A percentile compares a stretch with the other conserved stretches of the same genome.
Evolutionary conservation across 768 basidiomycete genomes (phyloP).

Genomic region (Rhodosporidiobolus odoratus): DNA sequence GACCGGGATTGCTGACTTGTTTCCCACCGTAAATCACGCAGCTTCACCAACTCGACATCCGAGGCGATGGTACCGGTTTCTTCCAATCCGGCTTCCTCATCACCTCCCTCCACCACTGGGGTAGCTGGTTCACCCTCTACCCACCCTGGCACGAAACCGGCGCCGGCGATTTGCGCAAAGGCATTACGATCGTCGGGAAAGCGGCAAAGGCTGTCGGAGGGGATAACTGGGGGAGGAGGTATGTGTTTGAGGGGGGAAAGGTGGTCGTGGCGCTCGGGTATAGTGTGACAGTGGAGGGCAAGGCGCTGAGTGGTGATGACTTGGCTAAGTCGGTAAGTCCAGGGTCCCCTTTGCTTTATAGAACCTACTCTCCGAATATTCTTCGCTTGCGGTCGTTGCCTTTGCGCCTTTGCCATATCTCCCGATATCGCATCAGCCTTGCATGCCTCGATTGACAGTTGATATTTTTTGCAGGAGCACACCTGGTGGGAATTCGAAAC

Average conservation of each 20-base stretch:
- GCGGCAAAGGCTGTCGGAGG: constrained; percentile 32
- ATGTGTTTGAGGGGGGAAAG: constrained; percentile 34
- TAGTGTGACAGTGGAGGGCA: constrained; percentile 20
- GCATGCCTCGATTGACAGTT: neutral
- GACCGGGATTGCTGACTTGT: neutral
- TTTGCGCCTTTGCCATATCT: neutral
- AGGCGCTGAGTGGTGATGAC: constrained; percentile 11
- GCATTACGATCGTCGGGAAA: constrained; percentile 32
- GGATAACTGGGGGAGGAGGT: constrained; percentile 38
- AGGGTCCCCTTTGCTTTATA: no score
- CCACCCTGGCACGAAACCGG: constrained; percentile 38
- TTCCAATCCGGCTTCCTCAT: constrained; percentile 40
- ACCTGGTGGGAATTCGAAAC: constrained; percentile 40
- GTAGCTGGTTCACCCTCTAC: constrained; percentile 38
- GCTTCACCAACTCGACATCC: constrained; percentile 40
- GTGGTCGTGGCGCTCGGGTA: constrained; percentile 35
- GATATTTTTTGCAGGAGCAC: constrained; percentile 17
- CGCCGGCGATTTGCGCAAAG: constrained; percentile 34
- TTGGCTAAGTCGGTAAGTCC: constrained; percentile 33
- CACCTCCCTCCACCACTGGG: constrained; percentile 39
- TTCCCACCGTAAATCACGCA: no score
- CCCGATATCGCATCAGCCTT: neutral
- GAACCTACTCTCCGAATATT: neutral
- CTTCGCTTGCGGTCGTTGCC: neutral
- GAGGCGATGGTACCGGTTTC: constrained; percentile 38